Evolutionary conservation across 2,329 filamentous ascomycete species (phyloP), one percentile per base, ranked within the genome.

Genomic region (Dactylonectria estremocensis): DNA sequence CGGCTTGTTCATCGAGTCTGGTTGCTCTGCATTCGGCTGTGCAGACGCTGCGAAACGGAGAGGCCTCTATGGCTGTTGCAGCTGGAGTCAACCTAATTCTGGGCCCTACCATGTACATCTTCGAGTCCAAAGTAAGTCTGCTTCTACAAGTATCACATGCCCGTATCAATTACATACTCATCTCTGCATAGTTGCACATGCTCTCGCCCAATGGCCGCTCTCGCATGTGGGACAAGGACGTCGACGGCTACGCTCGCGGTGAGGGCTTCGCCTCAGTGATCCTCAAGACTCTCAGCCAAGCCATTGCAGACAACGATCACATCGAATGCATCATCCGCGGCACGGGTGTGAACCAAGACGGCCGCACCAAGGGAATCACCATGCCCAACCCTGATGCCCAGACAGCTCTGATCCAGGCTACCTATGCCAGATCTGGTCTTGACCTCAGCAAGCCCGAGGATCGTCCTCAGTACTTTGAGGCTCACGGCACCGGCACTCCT

Each of bases 281-380:
- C 2, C 54, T 70, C 13, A 70, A 70, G 66, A 49, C 62, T n/a
- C 20, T 70, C 0, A 62, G 50, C 0, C 45, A 61, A n/a, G 68
- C 68, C 4, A 37, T 70, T 2, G 22, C 75, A 35, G 87, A 88
- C 63, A 85, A 85, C 16, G 88, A 91, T 72, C 80, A 84, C 1
- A 85, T 88, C 16, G 69, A 76, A 37, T 75, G 77, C 45, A 69
- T 83, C 24, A 78, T 84, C 50, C 75, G 80, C 2, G 79, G 76
- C 18, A 81, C 79, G 2, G 77, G 73, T 5, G 66, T 78, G 31
- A 82, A 82, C 69, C 74, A 76, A 52, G 83, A 86, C 66, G 85
- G 84, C 5, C 72, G 56, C 14, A 72, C 83, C 78, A 2, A 72
- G 13, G 84, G 84, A 1, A 82, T 87, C 54, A 86, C 84, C 0